phyloP scores from a whole-genome alignment of 1,284 basidiomycete species.

The Ustilago cynodontis region DNA sequence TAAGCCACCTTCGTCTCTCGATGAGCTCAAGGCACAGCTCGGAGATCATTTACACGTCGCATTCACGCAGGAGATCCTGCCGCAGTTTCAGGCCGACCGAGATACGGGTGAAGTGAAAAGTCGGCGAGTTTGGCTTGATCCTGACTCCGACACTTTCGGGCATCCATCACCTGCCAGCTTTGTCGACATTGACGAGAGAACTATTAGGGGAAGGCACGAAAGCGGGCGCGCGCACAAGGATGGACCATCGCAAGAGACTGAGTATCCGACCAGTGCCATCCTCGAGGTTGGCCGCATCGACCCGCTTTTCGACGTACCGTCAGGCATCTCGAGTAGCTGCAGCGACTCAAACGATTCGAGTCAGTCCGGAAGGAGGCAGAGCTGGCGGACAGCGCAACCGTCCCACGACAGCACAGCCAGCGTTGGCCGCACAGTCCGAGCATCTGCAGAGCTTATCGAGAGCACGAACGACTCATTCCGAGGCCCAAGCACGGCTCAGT shows the following conservation, averaged over 20 bases:
- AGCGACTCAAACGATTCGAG: neutral
- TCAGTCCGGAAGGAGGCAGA: neutral
- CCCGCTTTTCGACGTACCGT: neutral
- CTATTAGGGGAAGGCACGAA: neutral
- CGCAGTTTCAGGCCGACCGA: neutral
- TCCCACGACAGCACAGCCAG: neutral
- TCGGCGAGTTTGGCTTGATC: constrained; percentile 2
- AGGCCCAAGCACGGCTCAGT: neutral
- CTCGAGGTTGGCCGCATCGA: too few relatives aligned
- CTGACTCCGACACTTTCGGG: neutral
- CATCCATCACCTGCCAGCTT: neutral
- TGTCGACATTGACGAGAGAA: neutral
- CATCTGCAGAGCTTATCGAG: neutral
- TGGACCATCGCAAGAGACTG: neutral
- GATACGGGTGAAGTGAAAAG: neutral
- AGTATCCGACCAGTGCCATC: neutral
- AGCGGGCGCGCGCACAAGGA: neutral
- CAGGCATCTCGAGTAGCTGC: neutral
- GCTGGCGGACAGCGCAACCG: neutral
- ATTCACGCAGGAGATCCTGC: neutral
- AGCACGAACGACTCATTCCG: neutral
- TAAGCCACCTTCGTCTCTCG: constrained; percentile 10
- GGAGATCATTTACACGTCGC: constrained; percentile 1
- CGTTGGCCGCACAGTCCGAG: neutral
- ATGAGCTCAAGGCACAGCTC: constrained; percentile 35